Evolutionary conservation across 495 filamentous ascomycete species (phyloP), one percentile per base, ranked within the genome.

Genomic region (Venustampulla echinocandica): DNA sequence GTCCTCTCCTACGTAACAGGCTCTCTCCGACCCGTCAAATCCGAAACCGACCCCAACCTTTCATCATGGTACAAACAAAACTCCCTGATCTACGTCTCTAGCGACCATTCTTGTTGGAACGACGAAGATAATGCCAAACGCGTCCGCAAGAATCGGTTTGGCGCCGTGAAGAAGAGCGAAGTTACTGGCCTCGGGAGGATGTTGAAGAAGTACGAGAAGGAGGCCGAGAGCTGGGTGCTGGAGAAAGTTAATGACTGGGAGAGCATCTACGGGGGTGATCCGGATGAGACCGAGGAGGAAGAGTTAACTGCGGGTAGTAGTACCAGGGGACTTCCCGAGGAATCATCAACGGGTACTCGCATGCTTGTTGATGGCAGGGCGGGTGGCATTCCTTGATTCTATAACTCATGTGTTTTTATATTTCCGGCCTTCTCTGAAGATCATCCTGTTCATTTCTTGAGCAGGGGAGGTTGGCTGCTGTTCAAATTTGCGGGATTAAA

Each of bases 41-140:
- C 79, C 0, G 68, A 79, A 49, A 80, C 76, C 1, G 79, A 84
- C 47, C 59, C 65, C 2, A 75, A 75, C 49, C 68, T 87, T 0
- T 82, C 80, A 11, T 66, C 69, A 25, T 89, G 84, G 84, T 89
- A 87, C 55, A 79, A 76, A 53, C 67, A 80, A 56, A 76, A 85
- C 61, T 85, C 82, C 0, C 66, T 76, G 1, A 80, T 93, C 46
- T 90, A 82, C 54, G 85, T 94, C 19, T 70, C 79, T 0, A 65
- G 70, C 20, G 67, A 77, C 35, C 89, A 94, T 54, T 73, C 76
- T 7, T 78, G 84, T 49, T 94, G 87, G 87, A 63, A 59, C 13
- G 71, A 74, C 47, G 51, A 61, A 14, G 72, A 77, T 0, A 53
- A 69, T 10, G 63, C 60, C 0, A 70, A 75, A 44, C 81, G 80